Evolutionary conservation across 495 filamentous ascomycete genomes (phyloP), one percentile per base, ranked within the genome.

Genomic region (Parathielavia hyrcaniae): DNA sequence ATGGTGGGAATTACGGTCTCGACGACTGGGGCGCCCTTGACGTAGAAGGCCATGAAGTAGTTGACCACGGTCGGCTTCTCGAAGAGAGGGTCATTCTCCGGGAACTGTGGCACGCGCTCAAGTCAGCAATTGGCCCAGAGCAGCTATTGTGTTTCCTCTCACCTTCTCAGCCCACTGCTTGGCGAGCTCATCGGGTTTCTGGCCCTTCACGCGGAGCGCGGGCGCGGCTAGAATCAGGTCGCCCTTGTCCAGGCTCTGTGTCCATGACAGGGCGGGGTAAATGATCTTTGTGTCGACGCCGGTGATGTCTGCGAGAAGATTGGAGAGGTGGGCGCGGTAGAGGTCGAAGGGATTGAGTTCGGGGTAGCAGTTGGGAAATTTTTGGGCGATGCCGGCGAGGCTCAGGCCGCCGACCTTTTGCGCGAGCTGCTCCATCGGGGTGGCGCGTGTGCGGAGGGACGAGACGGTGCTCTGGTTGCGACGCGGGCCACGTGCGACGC

Each of bases 281-380:
- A 98, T 89, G 68, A 90, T 82, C 49, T 78, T 78, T 4, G 83
- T 64, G 46, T 92, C 87, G 50, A 92, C 84, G 11, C 82, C 87
- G 19, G 86, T 84, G 50, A 87, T 79, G n/a, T 80, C 75, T n/a
- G 81, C 78, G 34, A 98, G 75, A 35, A 86, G 77, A 45, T 87
- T 78, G 54, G 88, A 80, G 61, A 97, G 84, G 61, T 95, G 89
- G 50, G 86, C 81, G 41, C 93, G 81, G 78, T 92, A 97, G 58
- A 95, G 76, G 69, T 98, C 92, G 57, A 90, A 78, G 22, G 89
- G 87, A 76, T 98, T 98, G 65, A 83, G 58, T 11, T 85, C 79
- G 22, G 91, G 88, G 60, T 81, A 73, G 38, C 77, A 80, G 59
- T 75, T 76, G 41, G 81, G 79, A 60, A 76, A 86, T 50, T 72